phyloP scores from a whole-genome alignment of 345 rosid genomes.

The Pugionium dolabratum region DNA sequence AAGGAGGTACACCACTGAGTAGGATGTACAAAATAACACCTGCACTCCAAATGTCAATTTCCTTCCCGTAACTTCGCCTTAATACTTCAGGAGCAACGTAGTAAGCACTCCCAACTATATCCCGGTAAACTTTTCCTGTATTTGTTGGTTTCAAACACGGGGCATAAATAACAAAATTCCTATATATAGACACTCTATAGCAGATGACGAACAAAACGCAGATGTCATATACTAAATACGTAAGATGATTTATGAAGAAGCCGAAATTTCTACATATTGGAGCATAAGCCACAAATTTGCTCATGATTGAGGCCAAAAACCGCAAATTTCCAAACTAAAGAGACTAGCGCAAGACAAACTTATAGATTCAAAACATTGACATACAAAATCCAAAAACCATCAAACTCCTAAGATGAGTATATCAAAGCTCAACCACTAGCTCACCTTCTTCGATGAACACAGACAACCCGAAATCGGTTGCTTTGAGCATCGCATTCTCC shows the following conservation, averaged over 20 bases:
- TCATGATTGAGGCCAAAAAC: not conserved
- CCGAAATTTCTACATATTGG: not conserved
- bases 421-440: not conserved
- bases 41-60: constrained; percentile 94
- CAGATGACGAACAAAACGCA: not conserved
- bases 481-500: constrained; percentile 66
- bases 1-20: constrained; percentile 92
- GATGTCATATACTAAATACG: not conserved
- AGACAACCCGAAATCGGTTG: constrained; percentile 84
- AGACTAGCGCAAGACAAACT: not conserved
- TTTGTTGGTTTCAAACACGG: constrained; percentile 6
- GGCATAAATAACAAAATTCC: not conserved
- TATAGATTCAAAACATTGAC: not conserved
- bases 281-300: not conserved
- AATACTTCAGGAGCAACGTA: constrained; percentile 96
- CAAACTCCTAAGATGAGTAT: not conserved
- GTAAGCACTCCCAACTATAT: constrained; percentile 90
- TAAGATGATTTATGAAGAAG: not conserved
- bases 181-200: not conserved
- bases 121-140: constrained; percentile 69
- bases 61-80: constrained; percentile 81
- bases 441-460: constrained; percentile 85
- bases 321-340: not conserved
- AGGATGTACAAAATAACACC: constrained; percentile 65
- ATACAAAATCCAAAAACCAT: not conserved